Base-by-base conservation (phyloP, 1,284 basidiomycete species). In the Earliella scabrosa region DNA sequence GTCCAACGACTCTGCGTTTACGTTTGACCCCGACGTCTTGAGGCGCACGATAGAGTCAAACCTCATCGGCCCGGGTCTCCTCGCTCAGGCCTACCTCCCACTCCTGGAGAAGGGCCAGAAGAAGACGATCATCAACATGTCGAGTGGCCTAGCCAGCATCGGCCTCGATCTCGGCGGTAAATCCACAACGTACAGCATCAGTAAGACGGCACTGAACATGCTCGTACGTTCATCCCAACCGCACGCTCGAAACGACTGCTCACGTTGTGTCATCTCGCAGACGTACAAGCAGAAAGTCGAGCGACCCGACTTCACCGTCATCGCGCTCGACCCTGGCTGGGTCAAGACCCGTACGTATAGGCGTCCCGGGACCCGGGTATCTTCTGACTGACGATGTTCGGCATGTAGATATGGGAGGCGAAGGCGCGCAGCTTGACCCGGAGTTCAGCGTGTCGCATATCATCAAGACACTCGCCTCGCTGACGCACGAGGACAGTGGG, bases 121-220 rank as follows among this genome's bases (percentile, higher is more conserved):
- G 39, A 74, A 71, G 57, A 71, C 73, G 18, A 67, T 78, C 29
- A 57, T 73, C 47, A 75, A 77, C 58, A 62, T 73, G 49, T 64
- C 69, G 35, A 71, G 67, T 49, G 66, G 66, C n/a, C 51, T 73
- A 7, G 70, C 63, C 9, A 75, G 73, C 50, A 67, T 75, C 35
- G 65, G 56, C 3, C 43, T 62, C 34, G 64, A 73, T 46, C 55
- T 44, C 23, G 66, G 66, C 3, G 36, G 56, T 10, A 57, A 56
- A 36, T 47, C 39, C 20, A 56, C 71, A 29, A 66, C 61, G 13
- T 71, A 73, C 56, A 61, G 65, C 18, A 59, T 70, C 54, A 66
- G 63, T 45, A 70, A 73, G 52, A 58, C 63, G 0, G 67, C 61
- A n/a, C 45, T 71, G 45, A 71, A 71, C 45, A 71, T 72, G 71